Evolutionary conservation across 2,329 filamentous ascomycete genomes (phyloP).

Genomic region (Penicillium concentricum): DNA sequence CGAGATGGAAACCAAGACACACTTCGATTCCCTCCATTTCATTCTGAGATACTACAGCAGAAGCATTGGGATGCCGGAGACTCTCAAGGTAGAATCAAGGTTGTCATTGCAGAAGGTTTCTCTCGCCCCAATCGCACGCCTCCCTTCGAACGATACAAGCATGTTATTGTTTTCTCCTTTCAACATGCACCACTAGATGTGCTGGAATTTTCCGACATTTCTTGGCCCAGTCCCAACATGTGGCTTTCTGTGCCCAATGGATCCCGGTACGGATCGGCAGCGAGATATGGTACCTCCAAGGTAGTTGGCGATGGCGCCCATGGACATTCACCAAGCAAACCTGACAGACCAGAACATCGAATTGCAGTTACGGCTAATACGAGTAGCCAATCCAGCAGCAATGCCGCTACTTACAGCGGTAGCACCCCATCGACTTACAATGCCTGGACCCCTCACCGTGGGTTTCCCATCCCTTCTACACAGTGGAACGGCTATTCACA

Average conservation of each 20-base stretch:
- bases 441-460: conserved; percentile 30
- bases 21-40: conserved; percentile 73
- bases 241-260: conserved; percentile 54
- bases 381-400: conserved; percentile 19
- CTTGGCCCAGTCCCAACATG: conserved; percentile 75
- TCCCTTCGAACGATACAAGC: conserved; percentile 67
- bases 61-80: conserved; percentile 71
- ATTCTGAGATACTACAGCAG: conserved; percentile 66
- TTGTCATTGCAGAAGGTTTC: conserved; percentile 74
- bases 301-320: conserved; percentile 55
- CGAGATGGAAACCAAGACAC: conserved; percentile 59
- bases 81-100: conserved; percentile 69
- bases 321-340: conserved; percentile 59
- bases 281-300: conserved; percentile 37
- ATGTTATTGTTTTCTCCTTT: conserved; percentile 76
- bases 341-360: conserved; percentile 19
- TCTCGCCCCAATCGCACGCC: conserved; percentile 47
- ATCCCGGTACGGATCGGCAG: conserved; percentile 33
- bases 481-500: conserved; percentile 24
- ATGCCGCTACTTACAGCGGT: conserved; percentile 2
- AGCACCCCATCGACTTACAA: conserved; percentile 21
- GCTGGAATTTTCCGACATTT: conserved; percentile 70
- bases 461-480: conserved; percentile 30
- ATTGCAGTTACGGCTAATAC: conserved; percentile 13
- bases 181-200: conserved; percentile 82